Evolutionary conservation across 2,329 filamentous ascomycete species (phyloP), one percentile per base, ranked within the genome.

Genomic region (Ophiostoma himal-ulmi): DNA sequence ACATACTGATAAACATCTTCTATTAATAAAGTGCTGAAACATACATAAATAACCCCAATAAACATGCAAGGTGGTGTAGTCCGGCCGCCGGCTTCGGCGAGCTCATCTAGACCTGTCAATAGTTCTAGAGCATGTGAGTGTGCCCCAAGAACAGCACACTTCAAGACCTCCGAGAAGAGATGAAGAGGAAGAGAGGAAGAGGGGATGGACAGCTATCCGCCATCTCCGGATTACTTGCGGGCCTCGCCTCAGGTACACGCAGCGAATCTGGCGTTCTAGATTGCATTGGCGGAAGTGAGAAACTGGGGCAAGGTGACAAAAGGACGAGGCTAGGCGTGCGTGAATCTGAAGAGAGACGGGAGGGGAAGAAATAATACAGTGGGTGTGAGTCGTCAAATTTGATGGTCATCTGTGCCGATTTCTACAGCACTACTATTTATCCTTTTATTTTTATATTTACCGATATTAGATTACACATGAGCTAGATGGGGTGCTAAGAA

Each of bases 251-350:
- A 41, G 65, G 65, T 39, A 67, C 65, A 41, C 65, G 14, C 36
- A 44, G 62, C 30, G 62, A 20, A n/a, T 39, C n/a, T 67, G 14
- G 65, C 17, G 65, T 67, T 67, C 65, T 67, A 67, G 65, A 67
- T 44, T 67, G 36, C 36, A 20, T 65, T 39, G 34, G 62, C 17
- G 34, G 17, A 65, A 36, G 52, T 57, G 34, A 65, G 62, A 36
- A 65, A 67, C 37, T 20, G 62, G 62, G 62, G 62, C 62, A 65
- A n/a, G 52, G 36, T 11, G 64, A n/a, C 20, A 37, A 39, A 65
- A 44, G 37, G 36, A 44, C 64, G 20, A 67, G 65, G 65, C 37
- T 67, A 67, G 36, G 64, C 20, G 64, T 66, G 22, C 36, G 62
- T 10, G 60, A 57, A 3, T 54, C 48, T 34, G 13, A 44, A 5